Base-by-base conservation (phyloP, 164 flowering plant genomes). In the Nymphaea thermarum region DNA sequence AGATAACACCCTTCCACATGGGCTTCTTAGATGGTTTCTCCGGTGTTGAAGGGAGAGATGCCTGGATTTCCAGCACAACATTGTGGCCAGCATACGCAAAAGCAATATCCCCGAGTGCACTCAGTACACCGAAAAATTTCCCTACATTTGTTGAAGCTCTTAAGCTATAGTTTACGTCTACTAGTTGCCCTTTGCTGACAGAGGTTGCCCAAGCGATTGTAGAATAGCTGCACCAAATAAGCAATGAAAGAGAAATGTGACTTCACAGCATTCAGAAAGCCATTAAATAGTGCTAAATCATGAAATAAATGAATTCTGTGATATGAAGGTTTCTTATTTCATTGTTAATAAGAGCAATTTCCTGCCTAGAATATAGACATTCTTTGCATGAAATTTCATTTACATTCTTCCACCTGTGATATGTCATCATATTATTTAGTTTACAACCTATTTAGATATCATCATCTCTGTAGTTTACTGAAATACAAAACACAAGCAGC, bases 61-160 rank as follows among this genome's bases (percentile, higher is more conserved):
- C 89, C 68, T 85, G 92, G 63, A 87, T 87, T 68, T 87, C 93
- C 74, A 87, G 59, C 1, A 82, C 90, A 71, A 88, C 90, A 74
- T 83, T 86, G 78, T 86, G 90, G 4, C 86, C 90, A 17, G 86
- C 90, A 77, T 73, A 88, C 18, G 90, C 87, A 51, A 88, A 88
- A 42, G 85, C 90, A 0, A 87, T 82, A 57, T 80, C 79, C 0
- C 88, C 90, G 65, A 87, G 66, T 2, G 83, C 90, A 66, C 79
- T 78, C 4, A 86, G 81, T 77, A 84, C 79, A 66, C 66, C 64
- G 62, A 86, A 82, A 44, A 82, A 67, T 0, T 60, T 77, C 18
- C 82, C 86, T 3, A 77, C 43, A 0, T 72, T 67, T 44, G 76
- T 77, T 4, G 71, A 18, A 43, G 77, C 73, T 60, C 63, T 76